These are phyloP conservation scores for Leersia perrieri DNA, from an alignment of 176 grass and related monocot genomes.

Conservation along the genomic window DNA sequence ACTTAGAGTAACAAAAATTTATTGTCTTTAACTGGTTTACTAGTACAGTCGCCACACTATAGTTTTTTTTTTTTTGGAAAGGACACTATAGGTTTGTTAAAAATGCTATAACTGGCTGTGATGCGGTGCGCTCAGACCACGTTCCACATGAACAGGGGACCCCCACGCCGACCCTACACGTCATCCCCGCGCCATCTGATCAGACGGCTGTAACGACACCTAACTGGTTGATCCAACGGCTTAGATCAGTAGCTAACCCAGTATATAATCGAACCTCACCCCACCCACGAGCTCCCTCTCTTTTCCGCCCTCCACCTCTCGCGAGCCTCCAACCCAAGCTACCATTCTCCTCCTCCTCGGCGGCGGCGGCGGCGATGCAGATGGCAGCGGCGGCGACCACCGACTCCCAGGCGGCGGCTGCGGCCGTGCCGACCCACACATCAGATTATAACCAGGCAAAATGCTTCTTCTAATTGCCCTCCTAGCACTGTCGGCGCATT, in stretches of 20 bases:
- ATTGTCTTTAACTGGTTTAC: not conserved
- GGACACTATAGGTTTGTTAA: no score
- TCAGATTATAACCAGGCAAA: no score
- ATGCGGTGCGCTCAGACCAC: not conserved
- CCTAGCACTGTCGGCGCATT: no score
- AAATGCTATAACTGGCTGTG: not conserved
- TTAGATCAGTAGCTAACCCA: not conserved
- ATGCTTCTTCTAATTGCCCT: no score
- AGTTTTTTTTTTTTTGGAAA: no score
- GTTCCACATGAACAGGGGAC: not conserved
- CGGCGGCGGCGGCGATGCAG: conserved; percentile 45
- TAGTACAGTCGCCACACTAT: no score
- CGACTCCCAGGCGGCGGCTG: conserved; percentile 36
- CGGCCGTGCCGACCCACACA: conserved; percentile 34
- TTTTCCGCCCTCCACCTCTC: conserved; percentile 45
- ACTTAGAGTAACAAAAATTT: not conserved
- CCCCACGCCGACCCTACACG: not conserved
- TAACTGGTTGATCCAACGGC: conserved; percentile 38
- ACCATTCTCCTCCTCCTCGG: conserved; percentile 25
- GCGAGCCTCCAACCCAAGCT: conserved; percentile 32
- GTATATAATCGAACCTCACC: conserved; percentile 18
- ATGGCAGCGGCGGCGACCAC: conserved; percentile 50
- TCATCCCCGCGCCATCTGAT: not conserved
- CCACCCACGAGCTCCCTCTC: conserved; percentile 42
- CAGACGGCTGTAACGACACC: conserved; percentile 18